These are phyloP conservation scores for Puccinia sorghi DNA, from an alignment of 1,284 basidiomycete genomes.

Conservation along the genomic window DNA sequence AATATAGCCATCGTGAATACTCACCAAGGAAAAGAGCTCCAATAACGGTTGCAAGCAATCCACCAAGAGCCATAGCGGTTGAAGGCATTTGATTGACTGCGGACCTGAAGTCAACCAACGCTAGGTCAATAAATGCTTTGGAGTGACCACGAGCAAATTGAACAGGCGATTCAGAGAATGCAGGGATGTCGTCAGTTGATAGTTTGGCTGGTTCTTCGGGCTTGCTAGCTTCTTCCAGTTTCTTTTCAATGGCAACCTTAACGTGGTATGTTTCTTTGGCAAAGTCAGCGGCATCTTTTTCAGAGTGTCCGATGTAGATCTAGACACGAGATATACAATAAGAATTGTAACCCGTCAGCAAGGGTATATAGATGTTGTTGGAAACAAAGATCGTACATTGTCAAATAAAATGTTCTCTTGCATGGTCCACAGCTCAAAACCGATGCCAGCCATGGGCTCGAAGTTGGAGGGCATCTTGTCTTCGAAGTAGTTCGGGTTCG, in stretches of 20 bases:
- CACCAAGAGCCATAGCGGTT: slow-evolving; percentile 74
- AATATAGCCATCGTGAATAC: background rate
- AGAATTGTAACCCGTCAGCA: background rate
- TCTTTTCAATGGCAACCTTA: slow-evolving; percentile 65
- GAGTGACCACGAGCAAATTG: slow-evolving; percentile 76
- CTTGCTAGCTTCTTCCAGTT: slow-evolving; percentile 60
- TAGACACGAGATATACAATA: slow-evolving; percentile 57
- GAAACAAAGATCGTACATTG: slow-evolving; percentile 51
- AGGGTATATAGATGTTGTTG: background rate
- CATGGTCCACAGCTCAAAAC: slow-evolving; percentile 98
- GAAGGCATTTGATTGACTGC: slow-evolving; percentile 81
- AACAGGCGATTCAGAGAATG: slow-evolving; percentile 66
- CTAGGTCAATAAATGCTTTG: slow-evolving; percentile 71
- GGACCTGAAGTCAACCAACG: slow-evolving; percentile 69
- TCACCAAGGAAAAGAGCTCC: slow-evolving; percentile 59
- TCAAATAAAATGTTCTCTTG: slow-evolving; percentile 85
- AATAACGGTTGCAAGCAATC: slow-evolving; percentile 73
- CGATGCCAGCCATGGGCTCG: slow-evolving; percentile 72
- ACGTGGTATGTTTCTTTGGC: slow-evolving; percentile 80
- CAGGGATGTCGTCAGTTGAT: slow-evolving; percentile 58
- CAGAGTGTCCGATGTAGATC: slow-evolving; percentile 86
- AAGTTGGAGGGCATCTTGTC: slow-evolving; percentile 76
- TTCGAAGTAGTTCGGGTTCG: slow-evolving; percentile 90
- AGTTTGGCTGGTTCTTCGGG: slow-evolving; percentile 64
- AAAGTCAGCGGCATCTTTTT: slow-evolving; percentile 75